Base-by-base conservation (phyloP, 352 stramenopile genomes). In the Globisporangium cylindrosporum region DNA sequence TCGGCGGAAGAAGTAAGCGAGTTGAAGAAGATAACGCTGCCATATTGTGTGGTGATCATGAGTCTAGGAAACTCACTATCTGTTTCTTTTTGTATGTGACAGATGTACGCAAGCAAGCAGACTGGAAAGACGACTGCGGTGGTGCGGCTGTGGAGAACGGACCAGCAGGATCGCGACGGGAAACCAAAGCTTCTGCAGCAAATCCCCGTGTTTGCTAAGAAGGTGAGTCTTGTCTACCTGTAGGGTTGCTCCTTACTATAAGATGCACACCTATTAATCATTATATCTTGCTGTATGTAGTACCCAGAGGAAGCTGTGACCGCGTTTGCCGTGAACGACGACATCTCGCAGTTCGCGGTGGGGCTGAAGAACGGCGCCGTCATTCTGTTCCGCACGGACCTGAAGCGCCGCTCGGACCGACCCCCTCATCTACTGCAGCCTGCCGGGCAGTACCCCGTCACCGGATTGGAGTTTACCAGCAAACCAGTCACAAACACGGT, bases 231-330 rank as follows among this genome's bases (percentile, higher is more conserved):
- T 65, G 4, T 36, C 8, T 41, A 9, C 18, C 22, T 20, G 18
- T 15, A 7, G 38, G 38, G 6, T 63, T 15, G 15, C 18, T 2
- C 10, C 27, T n/a, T 49, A 2, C 4, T 66, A 3, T 10, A 8
- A 10, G 18, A 9, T 49, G 5, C 22, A 20, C 27, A 43, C 24
- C 8, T 46, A 7, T 8, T 51, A 12, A 51, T 25, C 14, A 10
- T 51, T n/a, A 51, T 61, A 57, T 22, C 53, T 54, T 4, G 12
- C 5, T 57, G 24, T 46, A 60, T 41, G 7, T 59, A 86, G 70
- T 96, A 94, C 64, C 85, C 88, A 0, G 88, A 96, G 51, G 87
- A 96, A 73, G 88, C 88, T 1, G 88, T 96, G 56, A 96, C 88
- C 3, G 88, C 88, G 32, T 96, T 96, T 57, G 78, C 87, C 20